Base-by-base conservation (phyloP, 2,329 filamentous ascomycete genomes). In the Pseudogymnoascus sp. region DNA sequence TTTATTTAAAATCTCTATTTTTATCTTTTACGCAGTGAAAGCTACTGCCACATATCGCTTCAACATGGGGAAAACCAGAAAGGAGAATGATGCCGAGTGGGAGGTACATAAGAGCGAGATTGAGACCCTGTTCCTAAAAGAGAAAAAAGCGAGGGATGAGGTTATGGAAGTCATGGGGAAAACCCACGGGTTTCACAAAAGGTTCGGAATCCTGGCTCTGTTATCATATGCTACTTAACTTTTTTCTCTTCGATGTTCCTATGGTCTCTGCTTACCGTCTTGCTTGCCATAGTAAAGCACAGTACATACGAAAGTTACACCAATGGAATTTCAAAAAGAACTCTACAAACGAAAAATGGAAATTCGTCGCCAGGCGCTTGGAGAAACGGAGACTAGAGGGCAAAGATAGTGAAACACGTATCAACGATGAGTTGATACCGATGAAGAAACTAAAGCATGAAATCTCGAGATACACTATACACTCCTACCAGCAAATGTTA, bases 251-350 rank as follows among this genome's bases (percentile, higher is more conserved):
- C 15, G 9, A 26, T 46, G 13, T 26, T 15, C 21, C 42, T 26
- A 7, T 26, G 11, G 11, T 26, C 42, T 26, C 42, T 46, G 7
- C 42, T 46, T 46, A 46, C 42, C 9, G 11, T 19, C 42, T 46
- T 46, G 4, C 23, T 23, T 23, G 7, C 6, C 11, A 60, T 62
- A 66, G 64, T 3, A 66, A 66, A 64, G 35, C 62, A 33, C 66
- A 67, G 62, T 67, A 67, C 37, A 64, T 26, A 13, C 46, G 64
- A 61, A 67, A 64, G 62, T 61, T 67, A 38, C 61, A 63, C 42
- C 46, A 66, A 62, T 65, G 63, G 63, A 38, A 46, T 26, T 38
- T 67, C n/a, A 42, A 31, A 42, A 67, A 67, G 38, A 59, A 66
- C 23, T 63, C 62, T 7, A 67, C 64, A 46, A 56, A 17, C 46